Evolutionary conservation across 2,329 filamentous ascomycete genomes (phyloP), one percentile per base, ranked within the genome.

Genomic region (Sphaerulina populicola): DNA sequence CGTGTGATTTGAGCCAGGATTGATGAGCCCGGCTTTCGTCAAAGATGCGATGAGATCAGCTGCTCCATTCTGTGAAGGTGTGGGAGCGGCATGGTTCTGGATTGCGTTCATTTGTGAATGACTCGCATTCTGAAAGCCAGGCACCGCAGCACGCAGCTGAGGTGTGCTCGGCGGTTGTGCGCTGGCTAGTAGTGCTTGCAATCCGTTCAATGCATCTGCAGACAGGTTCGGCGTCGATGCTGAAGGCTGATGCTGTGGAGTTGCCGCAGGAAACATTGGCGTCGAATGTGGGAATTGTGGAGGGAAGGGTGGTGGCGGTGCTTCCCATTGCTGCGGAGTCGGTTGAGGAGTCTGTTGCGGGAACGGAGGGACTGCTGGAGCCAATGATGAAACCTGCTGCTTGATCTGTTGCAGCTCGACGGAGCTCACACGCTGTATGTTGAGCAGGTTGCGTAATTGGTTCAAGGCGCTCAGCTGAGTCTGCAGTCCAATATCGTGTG

Each of bases 371-470:
- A 30, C 77, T 78, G 79, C 79, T 71, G 75, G 81, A 33, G 72
- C 79, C 68, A 95, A 78, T 69, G 83, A 81, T 68, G 85, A 82
- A 69, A 96, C 83, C 78, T 93, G 88, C 67, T 85, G 83, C 70
- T 85, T 87, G 70, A 95, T 86, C 68, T 86, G 80, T 70, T 86
- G 82, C 66, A 95, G 78, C 72, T 94, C 86, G 64, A 90, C 83
- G 62, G 82, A 81, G 53, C 84, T 84, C 67, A 95, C 76, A 65
- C 83, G 82, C 69, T 88, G 85, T 61, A 77, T 83, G 68, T 86
- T 82, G 65, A 96, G 74, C 59, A 91, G 80, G 60, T 77, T 81
- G 72, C 94, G 88, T 58, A 97, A 78, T 69, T 93, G 87, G 70
- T 90, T 74, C 61, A 96, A 79, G 57, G 89, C 88, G 72, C 88